phyloP scores from a whole-genome alignment of 306 rosid species.

The Cucumis hystrix region DNA sequence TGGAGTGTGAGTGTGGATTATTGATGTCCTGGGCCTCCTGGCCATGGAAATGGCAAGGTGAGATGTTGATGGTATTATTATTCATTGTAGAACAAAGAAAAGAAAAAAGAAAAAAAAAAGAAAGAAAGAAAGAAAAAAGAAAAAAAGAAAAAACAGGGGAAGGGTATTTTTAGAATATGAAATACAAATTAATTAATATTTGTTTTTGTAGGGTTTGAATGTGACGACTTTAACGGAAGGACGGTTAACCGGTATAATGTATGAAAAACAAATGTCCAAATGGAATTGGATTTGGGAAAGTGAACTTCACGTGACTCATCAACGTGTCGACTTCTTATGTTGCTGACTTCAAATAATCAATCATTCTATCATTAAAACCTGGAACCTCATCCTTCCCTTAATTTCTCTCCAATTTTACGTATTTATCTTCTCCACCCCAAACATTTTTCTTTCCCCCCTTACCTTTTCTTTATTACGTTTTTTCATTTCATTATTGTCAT shows the following conservation, averaged over 20 bases:
- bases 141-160: neutral
- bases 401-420: neutral
- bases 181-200: neutral
- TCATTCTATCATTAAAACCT: neutral
- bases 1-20: constrained; percentile 22
- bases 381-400: neutral
- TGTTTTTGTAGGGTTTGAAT: neutral
- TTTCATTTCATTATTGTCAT: no score
- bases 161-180: neutral
- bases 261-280: neutral
- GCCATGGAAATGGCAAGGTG: constrained; percentile 41
- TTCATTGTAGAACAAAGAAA: neutral
- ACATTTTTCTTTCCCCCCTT: neutral
- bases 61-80: neutral
- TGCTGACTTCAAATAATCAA: neutral
- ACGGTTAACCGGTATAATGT: constrained; percentile 39
- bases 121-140: no score
- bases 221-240: constrained; percentile 51
- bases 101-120: no score
- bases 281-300: neutral
- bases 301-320: neutral
- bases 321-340: neutral
- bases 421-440: neutral
- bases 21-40: constrained; percentile 3
- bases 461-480: neutral